Evolutionary conservation across 495 filamentous ascomycete genomes (phyloP), one percentile per base, ranked within the genome.

Genomic region (Hapsidospora chrysogenum): DNA sequence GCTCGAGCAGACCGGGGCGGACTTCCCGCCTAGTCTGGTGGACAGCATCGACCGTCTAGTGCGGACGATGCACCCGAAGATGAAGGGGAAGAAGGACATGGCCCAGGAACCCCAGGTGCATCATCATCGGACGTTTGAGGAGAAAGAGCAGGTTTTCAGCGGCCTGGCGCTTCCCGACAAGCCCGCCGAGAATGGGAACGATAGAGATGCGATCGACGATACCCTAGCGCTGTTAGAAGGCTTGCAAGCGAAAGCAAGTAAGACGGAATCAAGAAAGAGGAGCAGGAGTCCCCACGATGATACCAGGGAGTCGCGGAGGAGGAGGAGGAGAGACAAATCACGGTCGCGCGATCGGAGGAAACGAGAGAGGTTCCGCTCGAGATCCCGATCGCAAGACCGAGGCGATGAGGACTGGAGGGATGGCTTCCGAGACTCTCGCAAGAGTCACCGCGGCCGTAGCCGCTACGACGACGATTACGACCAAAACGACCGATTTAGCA

Each of bases 21-120:
- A 92, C 27, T 94, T 94, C 46, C 85, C 89, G 1, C 69, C 74
- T 38, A 93, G 83, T 56, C 66, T 97, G 51, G 66, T 92, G 42
- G 80, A 93, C 50, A 92, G 81, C 56, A 70, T 97, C 41, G 85
- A 97, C 47, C 76, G 89, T 6, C 56, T 95, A 19, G 74, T 96
- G 27, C 60, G 74, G 27, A 83, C 84, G 3, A 81, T 96, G 76
- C 87, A 96, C 50, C 89, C 89, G 17, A 81, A 80, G 38, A 76
- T 81, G 53, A 85, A 81, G 47, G 48, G 52, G 16, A 41, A 53
- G 18, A 52, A 55, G 14, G 43, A 46, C 16, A 47, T 47, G 2
- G 50, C 59, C 37, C 54, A 66, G 28, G 40, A 45, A 16, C 57
- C 57, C 30, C 60, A 64, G 14, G 44, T 67, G 18, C 54, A 51